Evolutionary conservation across 192 early-diverging fungal species (phyloP), one percentile per base, ranked within the genome.

Genomic region (Rhizoclosmatium sp.): DNA sequence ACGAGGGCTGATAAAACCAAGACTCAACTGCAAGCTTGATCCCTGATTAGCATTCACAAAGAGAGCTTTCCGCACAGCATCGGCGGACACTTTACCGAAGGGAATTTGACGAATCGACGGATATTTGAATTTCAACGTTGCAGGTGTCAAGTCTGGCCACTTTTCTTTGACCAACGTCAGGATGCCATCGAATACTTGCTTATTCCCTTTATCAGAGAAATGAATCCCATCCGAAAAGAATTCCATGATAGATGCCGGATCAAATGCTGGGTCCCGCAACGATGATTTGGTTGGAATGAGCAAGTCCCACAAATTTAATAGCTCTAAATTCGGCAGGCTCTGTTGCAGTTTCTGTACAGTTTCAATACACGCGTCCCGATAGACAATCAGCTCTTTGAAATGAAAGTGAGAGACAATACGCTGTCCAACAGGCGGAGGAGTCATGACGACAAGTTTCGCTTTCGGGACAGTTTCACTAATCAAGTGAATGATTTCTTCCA

Each of bases 361-460:
- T 5, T 73, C 76, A 16, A 72, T 16, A 70, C 81, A 82, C 19
- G 81, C 76, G 51, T 82, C 70, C 39, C 60, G 59, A 59, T 74
- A 82, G 14, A 12, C 4, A 4, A 60, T 60, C 12, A 71, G 62
- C 42, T 39, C 41, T 5, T 65, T 21, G 42, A 73, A 2, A 5
- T 1, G 56, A 69, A 16, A 59, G 56, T 39, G 59, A 41, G 14
- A 10, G 40, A 45, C 80, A 46, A 45, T 79, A 81, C 1, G 45
- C 56, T 92, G 92, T 68, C 91, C 87, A 0, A 93, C 19, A 0
- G 88, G 85, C 2, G 93, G 93, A 19, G 93, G 93, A 0, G 92
- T 89, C 40, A 95, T 84, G 14, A 95, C 46, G 16, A 94, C 80
- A 4, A 95, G 82, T 31, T 85, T 83, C 0, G 91, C 87, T 3